phyloP scores from a whole-genome alignment of 2,329 filamentous ascomycete species.

The Neoscytalidium dimidiatum region DNA sequence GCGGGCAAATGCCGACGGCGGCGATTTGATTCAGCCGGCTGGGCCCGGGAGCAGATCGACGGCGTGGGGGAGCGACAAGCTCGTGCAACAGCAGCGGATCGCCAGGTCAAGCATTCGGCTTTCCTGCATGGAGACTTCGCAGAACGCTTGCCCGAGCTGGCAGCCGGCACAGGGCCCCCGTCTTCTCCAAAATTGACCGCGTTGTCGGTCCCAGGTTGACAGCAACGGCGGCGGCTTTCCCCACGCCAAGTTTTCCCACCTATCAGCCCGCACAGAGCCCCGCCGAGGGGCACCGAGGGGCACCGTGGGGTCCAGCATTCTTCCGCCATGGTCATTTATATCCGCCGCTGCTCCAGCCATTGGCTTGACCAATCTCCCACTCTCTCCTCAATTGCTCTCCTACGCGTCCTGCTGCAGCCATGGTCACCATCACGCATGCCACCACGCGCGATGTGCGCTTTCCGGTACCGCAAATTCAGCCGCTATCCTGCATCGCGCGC shows the following conservation, averaged over 20 bases:
- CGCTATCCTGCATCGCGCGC: background rate
- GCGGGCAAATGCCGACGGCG: background rate
- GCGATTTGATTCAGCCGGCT: background rate
- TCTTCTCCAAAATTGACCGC: background rate
- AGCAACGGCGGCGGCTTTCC: background rate
- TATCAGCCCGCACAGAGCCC: constrained; percentile 15
- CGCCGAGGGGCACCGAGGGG: constrained; percentile 15
- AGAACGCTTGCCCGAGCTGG: constrained; percentile 12
- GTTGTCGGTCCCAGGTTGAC: background rate
- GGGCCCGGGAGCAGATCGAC: background rate
- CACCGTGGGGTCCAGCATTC: constrained; percentile 17
- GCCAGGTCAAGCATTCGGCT: constrained; percentile 11
- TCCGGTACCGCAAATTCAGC: constrained; percentile 38
- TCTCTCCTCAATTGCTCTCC: background rate
- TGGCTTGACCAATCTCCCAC: background rate
- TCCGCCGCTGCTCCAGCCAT: background rate
- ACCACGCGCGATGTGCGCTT: constrained; percentile 54
- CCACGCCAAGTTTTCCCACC: constrained; percentile 19
- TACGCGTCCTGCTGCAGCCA: constrained; percentile 25
- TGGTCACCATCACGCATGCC: constrained; percentile 50
- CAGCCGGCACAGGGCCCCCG: background rate
- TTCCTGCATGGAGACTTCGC: background rate
- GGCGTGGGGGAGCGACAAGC: constrained; percentile 16
- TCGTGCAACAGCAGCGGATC: constrained; percentile 10
- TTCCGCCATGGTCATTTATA: constrained; percentile 17